Conservation (phyloP, 164 flowering plant genomes). For the Santalum album region DNA sequence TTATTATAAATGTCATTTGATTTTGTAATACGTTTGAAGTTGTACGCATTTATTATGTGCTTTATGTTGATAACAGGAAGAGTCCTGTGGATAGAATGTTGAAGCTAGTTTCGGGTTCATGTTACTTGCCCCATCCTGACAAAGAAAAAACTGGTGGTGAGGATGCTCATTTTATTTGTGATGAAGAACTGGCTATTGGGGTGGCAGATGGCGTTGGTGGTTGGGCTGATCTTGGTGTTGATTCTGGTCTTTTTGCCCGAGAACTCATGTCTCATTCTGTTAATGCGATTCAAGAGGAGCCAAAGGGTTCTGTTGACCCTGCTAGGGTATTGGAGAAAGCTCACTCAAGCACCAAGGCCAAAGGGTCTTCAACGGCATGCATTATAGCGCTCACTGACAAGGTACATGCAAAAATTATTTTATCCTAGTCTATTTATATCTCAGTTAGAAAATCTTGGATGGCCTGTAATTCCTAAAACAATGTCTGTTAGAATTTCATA, state of each 20-base stretch:
- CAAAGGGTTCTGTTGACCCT: constrained; percentile 79
- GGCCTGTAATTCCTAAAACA: too few species aligned
- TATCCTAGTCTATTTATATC: too few species aligned
- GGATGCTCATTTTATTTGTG: constrained; percentile 92
- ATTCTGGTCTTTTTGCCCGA: constrained; percentile 75
- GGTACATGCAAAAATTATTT: constrained; percentile 24
- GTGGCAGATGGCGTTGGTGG: constrained; percentile 99
- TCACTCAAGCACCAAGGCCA: constrained; percentile 63
- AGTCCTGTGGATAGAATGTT: constrained; percentile 31
- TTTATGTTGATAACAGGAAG: constrained; percentile 37
- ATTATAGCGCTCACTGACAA: constrained; percentile 88
- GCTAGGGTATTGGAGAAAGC: constrained; percentile 91
- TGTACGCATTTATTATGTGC: neutral
- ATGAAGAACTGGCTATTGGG: constrained; percentile 80
- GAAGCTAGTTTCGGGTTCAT: constrained; percentile 72
- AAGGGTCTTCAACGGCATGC: constrained; percentile 94
- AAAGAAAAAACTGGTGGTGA: constrained; percentile 95
- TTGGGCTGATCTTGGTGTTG: constrained; percentile 86
- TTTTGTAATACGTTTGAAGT: neutral
- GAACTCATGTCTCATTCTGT: constrained; percentile 92
- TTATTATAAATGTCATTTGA: neutral
- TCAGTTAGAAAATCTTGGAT: too few species aligned
- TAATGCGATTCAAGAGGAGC: constrained; percentile 67
- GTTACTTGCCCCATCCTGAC: constrained; percentile 91
- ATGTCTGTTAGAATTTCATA: too few species aligned